Percentiles rank a stretch among this genome's conserved stretches.
Conservation (phyloP, 257 asterid species). For the Solanum tacnaense region DNA sequence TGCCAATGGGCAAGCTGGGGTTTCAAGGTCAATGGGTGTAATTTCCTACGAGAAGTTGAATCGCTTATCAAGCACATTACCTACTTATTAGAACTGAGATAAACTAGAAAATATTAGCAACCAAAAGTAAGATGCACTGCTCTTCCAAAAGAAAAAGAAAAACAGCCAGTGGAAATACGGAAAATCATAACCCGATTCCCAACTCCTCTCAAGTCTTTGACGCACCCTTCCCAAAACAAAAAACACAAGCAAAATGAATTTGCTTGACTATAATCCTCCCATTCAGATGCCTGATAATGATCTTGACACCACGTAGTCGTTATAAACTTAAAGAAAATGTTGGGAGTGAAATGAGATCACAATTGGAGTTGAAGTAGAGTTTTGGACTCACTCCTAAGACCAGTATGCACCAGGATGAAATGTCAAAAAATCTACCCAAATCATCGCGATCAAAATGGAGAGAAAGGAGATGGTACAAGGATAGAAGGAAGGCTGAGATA, state of each 20-base stretch:
- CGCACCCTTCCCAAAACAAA: background rate
- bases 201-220: background rate
- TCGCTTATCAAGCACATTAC: background rate
- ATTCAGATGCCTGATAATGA: background rate
- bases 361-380: background rate
- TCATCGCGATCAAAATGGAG: background rate
- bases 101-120: background rate
- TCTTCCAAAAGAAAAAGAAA: background rate
- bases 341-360: background rate
- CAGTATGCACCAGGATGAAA: background rate
- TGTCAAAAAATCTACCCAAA: background rate
- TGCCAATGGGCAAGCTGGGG: background rate
- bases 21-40: background rate
- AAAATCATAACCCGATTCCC: background rate
- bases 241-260: background rate
- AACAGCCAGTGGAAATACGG: background rate
- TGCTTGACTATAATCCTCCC: background rate
- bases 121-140: background rate
- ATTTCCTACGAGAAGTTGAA: background rate
- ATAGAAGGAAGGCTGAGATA: background rate
- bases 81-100: background rate
- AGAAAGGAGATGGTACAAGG: background rate
- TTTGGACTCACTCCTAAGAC: background rate
- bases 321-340: background rate
- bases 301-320: background rate